Conservation (phyloP, 2,329 filamentous ascomycete species). For the Stemphylium lycopersici region DNA sequence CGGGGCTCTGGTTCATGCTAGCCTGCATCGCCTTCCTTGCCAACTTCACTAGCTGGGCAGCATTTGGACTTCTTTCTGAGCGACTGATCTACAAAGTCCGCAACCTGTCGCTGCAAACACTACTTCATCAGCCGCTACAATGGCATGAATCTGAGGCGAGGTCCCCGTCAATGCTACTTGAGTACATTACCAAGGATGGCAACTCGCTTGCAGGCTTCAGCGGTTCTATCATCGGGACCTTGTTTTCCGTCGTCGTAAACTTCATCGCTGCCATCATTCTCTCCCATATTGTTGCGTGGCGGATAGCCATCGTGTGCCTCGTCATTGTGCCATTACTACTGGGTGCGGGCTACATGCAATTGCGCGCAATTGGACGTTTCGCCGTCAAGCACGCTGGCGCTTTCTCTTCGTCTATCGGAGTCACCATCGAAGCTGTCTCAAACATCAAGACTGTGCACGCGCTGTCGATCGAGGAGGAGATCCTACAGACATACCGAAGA, state of each 20-base stretch:
- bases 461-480: conserved; percentile 59
- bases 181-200: conserved; percentile 72
- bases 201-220: conserved; percentile 71
- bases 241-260: conserved; percentile 72
- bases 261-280: conserved; percentile 71
- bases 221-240: conserved; percentile 72
- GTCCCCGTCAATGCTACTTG: conserved; percentile 66
- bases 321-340: conserved; percentile 72
- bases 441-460: conserved; percentile 60
- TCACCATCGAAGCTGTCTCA: conserved; percentile 59
- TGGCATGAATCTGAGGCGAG: conserved; percentile 73
- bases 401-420: conserved; percentile 58
- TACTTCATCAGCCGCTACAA: conserved; percentile 70
- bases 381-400: conserved; percentile 62
- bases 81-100: conserved; percentile 68
- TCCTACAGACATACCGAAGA: conserved; percentile 53
- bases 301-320: conserved; percentile 74
- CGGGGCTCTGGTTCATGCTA: conserved; percentile 66
- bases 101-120: conserved; percentile 67
- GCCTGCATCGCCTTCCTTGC: conserved; percentile 65
- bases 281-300: conserved; percentile 75
- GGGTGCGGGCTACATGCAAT: conserved; percentile 71
- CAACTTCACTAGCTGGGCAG: conserved; percentile 65
- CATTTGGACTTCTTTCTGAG: conserved; percentile 66
- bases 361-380: conserved; percentile 65